Evolutionary conservation across 2,329 filamentous ascomycete species (phyloP).

Genomic region (Colletotrichum tropicale): DNA sequence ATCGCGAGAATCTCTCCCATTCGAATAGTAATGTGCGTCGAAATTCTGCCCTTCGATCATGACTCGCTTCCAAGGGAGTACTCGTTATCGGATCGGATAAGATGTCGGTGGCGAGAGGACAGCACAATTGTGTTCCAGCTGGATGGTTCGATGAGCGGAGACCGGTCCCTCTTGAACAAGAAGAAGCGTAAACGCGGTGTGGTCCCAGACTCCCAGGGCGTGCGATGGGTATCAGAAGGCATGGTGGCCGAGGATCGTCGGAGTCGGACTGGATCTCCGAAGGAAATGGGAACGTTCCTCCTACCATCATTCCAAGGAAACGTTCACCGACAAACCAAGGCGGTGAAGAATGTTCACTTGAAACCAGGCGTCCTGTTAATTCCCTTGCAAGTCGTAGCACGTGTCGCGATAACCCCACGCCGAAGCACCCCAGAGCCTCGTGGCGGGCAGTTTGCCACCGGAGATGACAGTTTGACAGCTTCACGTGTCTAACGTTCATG

Average conservation of each 20-base stretch:
- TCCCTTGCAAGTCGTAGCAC: neutral
- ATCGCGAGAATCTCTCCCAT: neutral
- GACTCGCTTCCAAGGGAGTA: neutral
- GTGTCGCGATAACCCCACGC: neutral
- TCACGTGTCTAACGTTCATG: neutral
- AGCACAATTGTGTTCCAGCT: neutral
- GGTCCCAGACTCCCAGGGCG: neutral
- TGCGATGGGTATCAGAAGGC: neutral
- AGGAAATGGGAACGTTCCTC: neutral
- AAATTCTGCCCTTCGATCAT: neutral
- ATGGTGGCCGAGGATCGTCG: neutral
- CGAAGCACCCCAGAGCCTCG: neutral
- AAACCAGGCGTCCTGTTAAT: neutral
- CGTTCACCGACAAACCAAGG: neutral
- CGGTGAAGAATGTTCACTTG: neutral
- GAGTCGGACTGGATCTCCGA: neutral
- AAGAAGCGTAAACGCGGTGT: neutral
- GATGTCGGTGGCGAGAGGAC: neutral
- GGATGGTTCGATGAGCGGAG: neutral
- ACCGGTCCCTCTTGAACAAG: neutral
- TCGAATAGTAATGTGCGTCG: neutral
- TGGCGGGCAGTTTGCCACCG: neutral
- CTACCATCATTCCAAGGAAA: neutral
- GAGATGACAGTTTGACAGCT: neutral
- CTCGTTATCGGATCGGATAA: neutral